Evolutionary conservation across 768 basidiomycete genomes (phyloP).

Genomic region (Pleurotus ostreatus): DNA sequence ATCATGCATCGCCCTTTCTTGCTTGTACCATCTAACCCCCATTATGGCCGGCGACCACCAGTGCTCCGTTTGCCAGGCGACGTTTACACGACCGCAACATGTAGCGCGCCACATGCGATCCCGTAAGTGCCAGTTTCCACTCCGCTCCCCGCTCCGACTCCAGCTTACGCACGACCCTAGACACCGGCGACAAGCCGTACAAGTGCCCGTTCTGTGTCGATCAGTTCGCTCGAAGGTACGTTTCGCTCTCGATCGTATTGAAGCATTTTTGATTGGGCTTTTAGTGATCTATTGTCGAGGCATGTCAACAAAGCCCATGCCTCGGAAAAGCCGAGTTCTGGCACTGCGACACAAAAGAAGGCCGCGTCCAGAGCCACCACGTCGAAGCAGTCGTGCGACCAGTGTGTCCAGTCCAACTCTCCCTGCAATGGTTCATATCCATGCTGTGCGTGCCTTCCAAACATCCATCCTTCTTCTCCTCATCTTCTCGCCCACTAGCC

Average conservation of each 20-base stretch:
- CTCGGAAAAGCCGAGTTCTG: constrained; percentile 54
- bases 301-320: constrained; percentile 89
- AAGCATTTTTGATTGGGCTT: constrained; percentile 5
- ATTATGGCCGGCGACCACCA: constrained; percentile 39
- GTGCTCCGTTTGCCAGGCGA: constrained; percentile 83
- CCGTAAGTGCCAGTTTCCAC: constrained; percentile 49
- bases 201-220: constrained; percentile 86
- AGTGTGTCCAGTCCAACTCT: constrained; percentile 70
- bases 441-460: constrained; percentile 48
- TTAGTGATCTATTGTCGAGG: constrained; percentile 77
- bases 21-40: too few species aligned
- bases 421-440: constrained; percentile 80
- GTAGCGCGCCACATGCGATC: constrained; percentile 89
- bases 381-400: constrained; percentile 81
- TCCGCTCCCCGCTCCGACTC: constrained; percentile 8
- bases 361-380: constrained; percentile 72
- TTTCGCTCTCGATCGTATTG: constrained; percentile 10
- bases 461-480: neutral
- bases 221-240: constrained; percentile 81
- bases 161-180: constrained; percentile 31
- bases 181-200: constrained; percentile 87
- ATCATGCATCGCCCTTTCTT: too few species aligned
- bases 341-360: constrained; percentile 46
- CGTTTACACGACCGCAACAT: constrained; percentile 86
- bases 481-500: constrained; percentile 32